Base-by-base conservation (phyloP, 768 basidiomycete species). In the Cystofilobasidium ferigula region DNA sequence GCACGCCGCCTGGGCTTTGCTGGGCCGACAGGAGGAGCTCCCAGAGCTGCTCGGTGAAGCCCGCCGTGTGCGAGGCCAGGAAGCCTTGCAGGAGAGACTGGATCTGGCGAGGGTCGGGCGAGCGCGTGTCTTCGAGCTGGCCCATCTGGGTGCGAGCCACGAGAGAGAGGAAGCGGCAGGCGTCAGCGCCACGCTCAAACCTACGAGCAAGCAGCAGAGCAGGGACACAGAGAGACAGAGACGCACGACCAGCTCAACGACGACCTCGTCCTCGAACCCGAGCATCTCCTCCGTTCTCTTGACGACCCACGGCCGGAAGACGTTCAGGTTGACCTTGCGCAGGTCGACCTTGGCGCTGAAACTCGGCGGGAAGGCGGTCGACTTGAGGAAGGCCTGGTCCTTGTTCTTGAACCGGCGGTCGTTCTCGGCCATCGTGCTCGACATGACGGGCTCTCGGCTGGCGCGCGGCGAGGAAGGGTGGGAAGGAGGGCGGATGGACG, bases 261-360 rank as follows among this genome's bases (percentile, higher is more conserved):
- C 86, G 48, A 99, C 86, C 74, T 99, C 95, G 76, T 99, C 95
- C 72, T 99, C 95, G 42, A 98, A 84, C 2, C 93, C 90, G 48
- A 92, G 84, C 26, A 95, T 81, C 65, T 92, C 88, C 3, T 87
- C 82, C 64, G 95, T 86, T 76, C 89, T 88, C 80, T 90, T 91
- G 18, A 89, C 87, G 68, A 97, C 85, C 95, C 95, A 99, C 3
- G 91, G 89, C 67, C 88, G 81, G 73, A 99, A 88, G 71, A 98
- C 91, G 22, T 82, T 80, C 68, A 97, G 72, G 75, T 97, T 95
- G 68, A 98, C 91, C 81, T 97, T 93, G 40, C 89, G 84, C 83
- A 93, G 87, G 75, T 97, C 93, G 53, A 95, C 91, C 82, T 93
- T 95, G 79, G 86, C 86, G 58, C 89, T 85, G 71, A 93, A 95